Base-by-base conservation (phyloP, 768 basidiomycete genomes). In the Pleurotus tuoliensis region DNA sequence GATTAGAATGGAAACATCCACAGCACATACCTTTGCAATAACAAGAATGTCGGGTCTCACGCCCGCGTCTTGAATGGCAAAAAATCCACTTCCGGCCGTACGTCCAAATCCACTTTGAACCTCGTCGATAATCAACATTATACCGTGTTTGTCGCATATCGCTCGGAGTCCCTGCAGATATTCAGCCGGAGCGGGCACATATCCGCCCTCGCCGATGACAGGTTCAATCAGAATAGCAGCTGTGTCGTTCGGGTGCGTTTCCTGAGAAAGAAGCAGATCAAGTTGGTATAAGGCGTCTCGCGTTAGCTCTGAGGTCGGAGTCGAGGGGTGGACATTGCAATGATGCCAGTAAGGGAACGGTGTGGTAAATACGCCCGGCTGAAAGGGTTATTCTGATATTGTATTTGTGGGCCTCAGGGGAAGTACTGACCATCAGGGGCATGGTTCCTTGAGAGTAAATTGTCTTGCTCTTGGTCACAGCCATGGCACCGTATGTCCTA, bases 311-410 rank as follows among this genome's bases (percentile, higher is more conserved):
- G 79, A 74, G 52, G 80, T 72, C 7, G 83, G 72, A 0, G 88
- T 86, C 39, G 73, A 70, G 2, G 76, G 76, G 2, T 83, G 71
- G 2, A 87, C 65, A 48, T 84, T 84, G 57, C 83, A 73, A 61
- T 93, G 90, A 68, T 96, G 94, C 92, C 94, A 97, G 77, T 87
- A 98, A 0, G 96, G 96, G 79, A 84, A 98, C 0, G 94, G 84
- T 8, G 84, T 81, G 0, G 82, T 76, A 71, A 86, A 92, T 6
- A 88, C 90, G 4, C 92, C 92, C 2, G 94, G 90, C 92, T 94
- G 62, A 16, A 34, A 9, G 30, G 30, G 2, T 34, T 2, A 34
- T 34, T 34, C 30, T 34, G 30, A 11, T 34, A 34, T 34, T 34
- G 30, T 34, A 34, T 9, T 2, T 5, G 6, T 34, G 8, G 8